These are phyloP conservation scores for Aspergillus vadensis DNA, from an alignment of 2,329 filamentous ascomycete species.

Conservation along the genomic window DNA sequence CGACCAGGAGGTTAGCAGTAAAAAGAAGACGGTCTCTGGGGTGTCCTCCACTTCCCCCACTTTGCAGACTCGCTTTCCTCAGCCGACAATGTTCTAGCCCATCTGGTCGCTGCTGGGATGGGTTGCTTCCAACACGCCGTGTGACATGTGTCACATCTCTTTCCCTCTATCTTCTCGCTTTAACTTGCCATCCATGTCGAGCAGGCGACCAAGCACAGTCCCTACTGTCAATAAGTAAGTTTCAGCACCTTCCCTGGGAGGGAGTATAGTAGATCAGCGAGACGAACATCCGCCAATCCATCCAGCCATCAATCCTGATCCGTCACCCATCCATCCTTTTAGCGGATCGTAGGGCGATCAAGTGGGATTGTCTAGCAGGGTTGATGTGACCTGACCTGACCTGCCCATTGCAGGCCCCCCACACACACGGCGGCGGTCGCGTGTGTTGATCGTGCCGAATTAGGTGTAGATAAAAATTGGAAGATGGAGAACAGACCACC, in stretches of 20 bases:
- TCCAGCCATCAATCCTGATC: too few relatives aligned
- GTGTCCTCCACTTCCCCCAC: too few relatives aligned
- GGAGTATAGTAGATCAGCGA: conserved; percentile 2
- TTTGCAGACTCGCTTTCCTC: not conserved
- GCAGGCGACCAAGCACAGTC: not conserved
- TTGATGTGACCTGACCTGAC: not conserved
- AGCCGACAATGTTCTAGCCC: not conserved
- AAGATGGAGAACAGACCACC: too few relatives aligned
- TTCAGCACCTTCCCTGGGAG: not conserved
- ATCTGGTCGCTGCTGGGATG: not conserved
- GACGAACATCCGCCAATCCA: not conserved
- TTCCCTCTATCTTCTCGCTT: too few relatives aligned
- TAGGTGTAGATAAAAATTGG: not conserved
- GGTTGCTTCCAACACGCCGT: not conserved
- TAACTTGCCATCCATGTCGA: not conserved
- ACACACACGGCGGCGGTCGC: not conserved
- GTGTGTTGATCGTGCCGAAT: not conserved
- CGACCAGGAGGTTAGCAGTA: not conserved
- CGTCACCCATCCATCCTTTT: too few relatives aligned
- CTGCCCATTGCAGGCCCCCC: too few relatives aligned
- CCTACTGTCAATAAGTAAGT: not conserved
- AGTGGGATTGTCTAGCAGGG: not conserved
- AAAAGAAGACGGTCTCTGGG: too few relatives aligned
- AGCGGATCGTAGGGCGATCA: not conserved
- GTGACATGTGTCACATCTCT: conserved; percentile 3